phyloP scores from a whole-genome alignment of 768 basidiomycete genomes.

The Leccinum rimulosum region DNA sequence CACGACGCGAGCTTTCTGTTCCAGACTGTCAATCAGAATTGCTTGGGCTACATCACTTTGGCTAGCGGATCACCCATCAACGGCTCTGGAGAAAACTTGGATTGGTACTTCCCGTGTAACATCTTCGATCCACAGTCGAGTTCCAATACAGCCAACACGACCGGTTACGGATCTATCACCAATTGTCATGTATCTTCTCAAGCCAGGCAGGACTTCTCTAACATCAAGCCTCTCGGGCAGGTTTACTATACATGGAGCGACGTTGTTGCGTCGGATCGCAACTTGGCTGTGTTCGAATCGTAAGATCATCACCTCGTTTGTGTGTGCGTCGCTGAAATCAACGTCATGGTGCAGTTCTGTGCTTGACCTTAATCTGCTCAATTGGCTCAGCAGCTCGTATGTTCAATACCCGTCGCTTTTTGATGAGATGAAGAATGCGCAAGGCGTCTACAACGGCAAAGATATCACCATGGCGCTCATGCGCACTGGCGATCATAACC shows the following conservation, averaged over 20 bases:
- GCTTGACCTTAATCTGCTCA: constrained; percentile 83
- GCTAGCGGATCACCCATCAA: constrained; percentile 70
- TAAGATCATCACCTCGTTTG: constrained; percentile 42
- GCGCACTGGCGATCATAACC: constrained; percentile 61
- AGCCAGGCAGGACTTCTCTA: constrained; percentile 52
- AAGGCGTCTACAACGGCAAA: constrained; percentile 73
- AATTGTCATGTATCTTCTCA: constrained; percentile 69
- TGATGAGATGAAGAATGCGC: constrained; percentile 65
- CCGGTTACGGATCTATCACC: constrained; percentile 59
- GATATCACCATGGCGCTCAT: constrained; percentile 87
- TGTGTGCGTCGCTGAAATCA: constrained; percentile 1
- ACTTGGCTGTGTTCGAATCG: constrained; percentile 94
- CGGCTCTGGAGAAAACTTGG: constrained; percentile 55
- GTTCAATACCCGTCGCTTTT: constrained; percentile 84
- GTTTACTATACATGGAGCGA: constrained; percentile 96
- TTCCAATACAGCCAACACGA: constrained; percentile 51
- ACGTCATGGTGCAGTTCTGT: constrained; percentile 54
- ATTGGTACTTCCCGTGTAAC: constrained; percentile 99
- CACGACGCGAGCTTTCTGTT: constrained; percentile 95
- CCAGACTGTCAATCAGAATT: constrained; percentile 87
- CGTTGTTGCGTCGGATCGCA: constrained; percentile 61
- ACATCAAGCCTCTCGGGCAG: constrained; percentile 63
- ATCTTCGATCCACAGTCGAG: constrained; percentile 71
- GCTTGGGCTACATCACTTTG: constrained; percentile 72
- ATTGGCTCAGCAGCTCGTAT: constrained; percentile 79